Base-by-base conservation (phyloP, 345 rosid species). In the Acer campestre region DNA sequence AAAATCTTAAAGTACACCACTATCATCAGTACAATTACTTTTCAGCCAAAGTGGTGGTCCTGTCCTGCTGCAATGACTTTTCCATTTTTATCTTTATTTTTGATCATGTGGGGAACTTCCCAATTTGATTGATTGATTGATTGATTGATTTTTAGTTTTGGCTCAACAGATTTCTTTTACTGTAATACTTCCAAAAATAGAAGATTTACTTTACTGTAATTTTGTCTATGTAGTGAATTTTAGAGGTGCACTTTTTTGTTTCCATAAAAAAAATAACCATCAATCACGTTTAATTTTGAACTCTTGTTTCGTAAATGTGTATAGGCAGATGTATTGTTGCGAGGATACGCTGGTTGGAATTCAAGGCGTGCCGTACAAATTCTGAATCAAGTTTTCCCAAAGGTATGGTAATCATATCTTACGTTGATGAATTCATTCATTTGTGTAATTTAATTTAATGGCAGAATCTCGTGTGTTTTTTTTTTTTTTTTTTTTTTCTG, bases 311-410 rank as follows among this genome's bases (percentile, higher is more conserved):
- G 61, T n/a, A 42, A 25, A 17, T 78, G 71, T 46, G 48, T 18
- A 59, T 29, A 95, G 99, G 97, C 98, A 58, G 99, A 93, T 78
- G 79, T 95, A 35, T 2, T 92, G 17, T 53, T 95, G 81, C 86
- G 98, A 79, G 99, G 99, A 22, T 95, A 95, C 71, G 74, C 85
- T 7, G 98, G 95, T 49, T 95, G 98, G 98, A 95, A 93, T 80
- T 91, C 98, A 6, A 86, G 94, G 82, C 88, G 81, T 31, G 99
- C 93, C 9, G 17, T 95, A 35, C 78, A 91, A 77, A 97, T 93
- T 67, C 75, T 92, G 4, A 82, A 89, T 76, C 88, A 82, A 78
- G 88, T 93, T 31, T 95, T 95, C 71, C 98, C 99, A 3, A 92
- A 91, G 97, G 99, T 95, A 81, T 90, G 97, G 99, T 73, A 16